Evolutionary conservation across 2,329 filamentous ascomycete genomes (phyloP), one percentile per base, ranked within the genome.

Genomic region (Cordyceps pruinosa): DNA sequence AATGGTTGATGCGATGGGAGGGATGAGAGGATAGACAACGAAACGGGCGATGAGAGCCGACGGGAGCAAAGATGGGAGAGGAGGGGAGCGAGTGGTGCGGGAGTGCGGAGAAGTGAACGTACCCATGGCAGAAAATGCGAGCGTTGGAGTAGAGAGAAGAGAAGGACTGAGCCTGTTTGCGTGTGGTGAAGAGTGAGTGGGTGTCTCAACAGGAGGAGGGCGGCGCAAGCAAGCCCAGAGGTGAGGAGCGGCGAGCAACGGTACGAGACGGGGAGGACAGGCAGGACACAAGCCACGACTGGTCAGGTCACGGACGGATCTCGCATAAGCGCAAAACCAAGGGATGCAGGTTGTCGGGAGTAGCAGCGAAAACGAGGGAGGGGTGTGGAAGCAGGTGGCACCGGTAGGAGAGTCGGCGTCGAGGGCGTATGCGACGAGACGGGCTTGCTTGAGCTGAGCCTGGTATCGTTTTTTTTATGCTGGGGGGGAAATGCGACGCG

Each of bases 261-360:
- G 62, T 61, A 61, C 59, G 39, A 57, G 62, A 62, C 59, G 62
- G 65, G 56, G 59, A 45, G 56, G 58, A 32, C 30, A 35, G 61
- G 60, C 58, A 62, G 61, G 60, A 59, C 19, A 57, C 55, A 51
- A 52, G 55, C 47, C 55, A 57, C 55, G 57, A 59, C 57, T 64
- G 66, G 66, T 69, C 65, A 67, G 65, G 62, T 61, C 64, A 66
- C 60, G 62, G 64, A 66, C 62, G 62, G 64, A 61, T 67, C 61
- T 69, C 66, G 67, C 67, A 66, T 69, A 63, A 64, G 68, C 61
- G 64, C 65, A 67, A 67, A 65, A 59, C 50, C 41, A 44, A 61
- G 59, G n/a, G 62, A 64, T 67, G 64, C 65, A 69, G 64, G 65
- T 66, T 50, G 62, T 66, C 62, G 62, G 64, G 63, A 63, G 62